Evolutionary conservation across 2,329 filamentous ascomycete genomes (phyloP).

Genomic region (Drechslerella dactyloides): DNA sequence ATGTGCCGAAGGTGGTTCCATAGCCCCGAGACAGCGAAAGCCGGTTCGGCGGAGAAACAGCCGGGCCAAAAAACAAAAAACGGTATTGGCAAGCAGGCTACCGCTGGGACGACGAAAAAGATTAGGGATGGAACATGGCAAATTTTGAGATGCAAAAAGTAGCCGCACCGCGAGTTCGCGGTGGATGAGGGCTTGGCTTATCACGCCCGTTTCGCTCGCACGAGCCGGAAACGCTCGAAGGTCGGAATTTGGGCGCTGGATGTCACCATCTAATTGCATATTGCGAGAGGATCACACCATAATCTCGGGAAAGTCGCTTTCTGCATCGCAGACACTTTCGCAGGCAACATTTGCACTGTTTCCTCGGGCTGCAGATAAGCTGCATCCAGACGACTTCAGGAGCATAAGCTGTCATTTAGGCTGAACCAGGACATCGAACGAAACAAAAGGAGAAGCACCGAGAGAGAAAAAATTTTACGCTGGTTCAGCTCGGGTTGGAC

Average conservation of each 20-base stretch:
- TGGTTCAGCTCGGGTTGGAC: neutral
- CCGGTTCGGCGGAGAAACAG: constrained; percentile 7
- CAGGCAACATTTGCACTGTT: neutral
- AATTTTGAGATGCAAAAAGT: neutral
- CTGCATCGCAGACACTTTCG: neutral
- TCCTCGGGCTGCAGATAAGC: neutral
- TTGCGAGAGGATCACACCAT: constrained; percentile 51
- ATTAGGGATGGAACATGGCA: neutral
- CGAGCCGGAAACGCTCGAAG: constrained; percentile 10
- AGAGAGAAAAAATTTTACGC: neutral
- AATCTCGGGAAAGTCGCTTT: neutral
- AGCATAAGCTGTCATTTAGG: constrained; percentile 24
- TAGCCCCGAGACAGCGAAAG: constrained; percentile 40
- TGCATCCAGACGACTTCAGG: neutral
- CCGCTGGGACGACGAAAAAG: constrained; percentile 15
- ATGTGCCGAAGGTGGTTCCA: constrained; percentile 45
- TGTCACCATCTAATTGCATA: constrained; percentile 47
- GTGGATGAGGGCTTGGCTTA: constrained; percentile 8
- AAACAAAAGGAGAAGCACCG: too few relatives aligned
- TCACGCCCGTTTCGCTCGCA: constrained; percentile 30
- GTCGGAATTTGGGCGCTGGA: constrained; percentile 2
- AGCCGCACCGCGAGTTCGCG: constrained; percentile 2
- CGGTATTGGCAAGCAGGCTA: constrained; percentile 7
- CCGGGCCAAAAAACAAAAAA: neutral
- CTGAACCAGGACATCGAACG: constrained; percentile 19